These are phyloP conservation scores for Arthrobotrys entomopaga DNA, from an alignment of 2,329 filamentous ascomycete species.

Conservation along the genomic window DNA sequence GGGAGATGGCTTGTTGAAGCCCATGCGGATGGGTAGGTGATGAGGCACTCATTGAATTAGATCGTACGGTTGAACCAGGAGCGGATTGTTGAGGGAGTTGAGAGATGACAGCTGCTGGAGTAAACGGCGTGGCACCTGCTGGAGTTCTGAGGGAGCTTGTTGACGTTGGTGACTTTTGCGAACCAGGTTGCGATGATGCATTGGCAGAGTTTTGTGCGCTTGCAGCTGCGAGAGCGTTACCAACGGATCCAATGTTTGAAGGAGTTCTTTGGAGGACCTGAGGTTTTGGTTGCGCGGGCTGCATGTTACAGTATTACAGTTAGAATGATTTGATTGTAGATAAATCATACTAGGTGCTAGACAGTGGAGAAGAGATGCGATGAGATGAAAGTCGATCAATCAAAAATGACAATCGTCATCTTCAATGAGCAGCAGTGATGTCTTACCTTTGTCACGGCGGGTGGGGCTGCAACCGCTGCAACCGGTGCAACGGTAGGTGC, in stretches of 20 bases:
- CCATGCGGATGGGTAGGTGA: conserved; percentile 67
- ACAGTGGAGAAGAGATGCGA: no score
- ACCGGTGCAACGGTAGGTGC: background rate
- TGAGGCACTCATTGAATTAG: conserved; percentile 63
- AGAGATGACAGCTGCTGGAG: conserved; percentile 12
- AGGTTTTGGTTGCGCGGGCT: conserved; percentile 19
- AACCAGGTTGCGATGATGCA: conserved; percentile 20
- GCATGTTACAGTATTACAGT: no score
- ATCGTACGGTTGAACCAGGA: conserved; percentile 62
- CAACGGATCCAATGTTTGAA: conserved; percentile 47
- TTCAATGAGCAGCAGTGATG: background rate
- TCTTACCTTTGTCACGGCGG: background rate
- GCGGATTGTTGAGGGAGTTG: conserved; percentile 66
- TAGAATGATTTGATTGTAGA: background rate
- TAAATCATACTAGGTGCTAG: background rate
- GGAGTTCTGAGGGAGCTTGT: conserved; percentile 33
- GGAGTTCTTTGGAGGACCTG: conserved; percentile 22
- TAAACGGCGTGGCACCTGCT: conserved; percentile 14
- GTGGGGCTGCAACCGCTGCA: background rate
- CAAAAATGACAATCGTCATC: no score
- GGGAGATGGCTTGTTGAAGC: conserved; percentile 67
- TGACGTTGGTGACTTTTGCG: conserved; percentile 47
- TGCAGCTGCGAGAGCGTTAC: conserved; percentile 35
- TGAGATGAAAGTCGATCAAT: no score
- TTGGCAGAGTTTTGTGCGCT: conserved; percentile 36